Evolutionary conservation across 345 rosid genomes (phyloP).

Genomic region (Eucalyptus regnans): DNA sequence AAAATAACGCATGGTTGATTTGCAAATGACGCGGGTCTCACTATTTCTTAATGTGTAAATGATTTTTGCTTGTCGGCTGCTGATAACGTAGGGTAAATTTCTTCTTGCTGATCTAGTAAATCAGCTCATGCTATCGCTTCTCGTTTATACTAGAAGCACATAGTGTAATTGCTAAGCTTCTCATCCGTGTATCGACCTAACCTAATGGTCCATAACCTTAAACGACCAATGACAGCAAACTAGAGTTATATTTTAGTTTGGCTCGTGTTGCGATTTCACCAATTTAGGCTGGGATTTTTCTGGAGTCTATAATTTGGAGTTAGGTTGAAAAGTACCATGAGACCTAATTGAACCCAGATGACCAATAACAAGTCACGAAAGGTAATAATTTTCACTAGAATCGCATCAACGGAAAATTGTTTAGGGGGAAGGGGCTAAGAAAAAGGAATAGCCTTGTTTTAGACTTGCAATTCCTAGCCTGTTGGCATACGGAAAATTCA

Average conservation of each 20-base stretch:
- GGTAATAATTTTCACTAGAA: neutral
- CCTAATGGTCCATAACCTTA: neutral
- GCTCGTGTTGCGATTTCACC: neutral
- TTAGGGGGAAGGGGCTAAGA: neutral
- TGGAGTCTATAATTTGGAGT: neutral
- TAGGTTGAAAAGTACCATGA: neutral
- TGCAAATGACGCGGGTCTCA: neutral
- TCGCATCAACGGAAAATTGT: neutral
- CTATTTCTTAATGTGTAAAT: neutral
- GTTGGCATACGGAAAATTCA: neutral
- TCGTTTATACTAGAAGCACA: neutral
- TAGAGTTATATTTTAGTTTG: neutral
- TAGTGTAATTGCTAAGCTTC: neutral
- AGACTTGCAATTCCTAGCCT: neutral
- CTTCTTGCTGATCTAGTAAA: neutral
- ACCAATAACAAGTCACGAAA: neutral
- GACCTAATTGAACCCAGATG: neutral
- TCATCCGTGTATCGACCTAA: neutral
- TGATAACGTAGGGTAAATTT: neutral
- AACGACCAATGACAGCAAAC: neutral
- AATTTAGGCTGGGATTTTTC: neutral
- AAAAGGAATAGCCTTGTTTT: neutral
- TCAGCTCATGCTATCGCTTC: neutral
- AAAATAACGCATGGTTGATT: neutral
- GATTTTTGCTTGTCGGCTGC: neutral